These are phyloP conservation scores for Eimeria praecox DNA, from an alignment of 169 alveolate genomes.

Conservation along the genomic window DNA sequence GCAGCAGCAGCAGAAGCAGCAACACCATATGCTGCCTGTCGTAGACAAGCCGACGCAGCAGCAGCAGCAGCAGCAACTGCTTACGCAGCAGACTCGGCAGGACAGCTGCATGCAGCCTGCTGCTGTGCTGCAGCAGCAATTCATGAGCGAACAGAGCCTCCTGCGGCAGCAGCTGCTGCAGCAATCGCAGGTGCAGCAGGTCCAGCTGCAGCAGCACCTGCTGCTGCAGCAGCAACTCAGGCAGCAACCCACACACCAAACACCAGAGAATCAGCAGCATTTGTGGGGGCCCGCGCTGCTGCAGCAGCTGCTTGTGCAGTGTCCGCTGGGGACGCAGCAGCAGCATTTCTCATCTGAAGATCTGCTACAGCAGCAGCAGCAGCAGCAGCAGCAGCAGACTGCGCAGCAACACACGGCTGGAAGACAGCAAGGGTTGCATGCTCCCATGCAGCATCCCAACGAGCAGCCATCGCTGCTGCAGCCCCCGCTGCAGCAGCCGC, in stretches of 20 bases:
- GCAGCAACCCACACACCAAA: background rate
- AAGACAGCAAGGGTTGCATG: background rate
- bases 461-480: background rate
- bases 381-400: background rate
- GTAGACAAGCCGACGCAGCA: background rate
- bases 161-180: background rate
- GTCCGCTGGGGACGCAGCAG: background rate
- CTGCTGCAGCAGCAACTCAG: background rate
- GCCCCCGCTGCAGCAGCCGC: background rate
- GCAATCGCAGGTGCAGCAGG: constrained; percentile 5
- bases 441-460: background rate
- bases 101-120: background rate
- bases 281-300: background rate
- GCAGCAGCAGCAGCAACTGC: background rate
- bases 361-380: background rate
- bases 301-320: background rate
- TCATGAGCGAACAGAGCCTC: background rate
- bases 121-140: background rate
- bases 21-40: background rate
- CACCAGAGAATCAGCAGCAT: background rate
- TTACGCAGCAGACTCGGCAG: background rate
- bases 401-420: background rate
- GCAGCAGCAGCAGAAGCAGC: background rate
- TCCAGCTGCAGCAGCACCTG: background rate
- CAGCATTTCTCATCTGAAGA: background rate